Evolutionary conservation across 441 rosid genomes (phyloP).

Genomic region (Croton laevigatus): DNA sequence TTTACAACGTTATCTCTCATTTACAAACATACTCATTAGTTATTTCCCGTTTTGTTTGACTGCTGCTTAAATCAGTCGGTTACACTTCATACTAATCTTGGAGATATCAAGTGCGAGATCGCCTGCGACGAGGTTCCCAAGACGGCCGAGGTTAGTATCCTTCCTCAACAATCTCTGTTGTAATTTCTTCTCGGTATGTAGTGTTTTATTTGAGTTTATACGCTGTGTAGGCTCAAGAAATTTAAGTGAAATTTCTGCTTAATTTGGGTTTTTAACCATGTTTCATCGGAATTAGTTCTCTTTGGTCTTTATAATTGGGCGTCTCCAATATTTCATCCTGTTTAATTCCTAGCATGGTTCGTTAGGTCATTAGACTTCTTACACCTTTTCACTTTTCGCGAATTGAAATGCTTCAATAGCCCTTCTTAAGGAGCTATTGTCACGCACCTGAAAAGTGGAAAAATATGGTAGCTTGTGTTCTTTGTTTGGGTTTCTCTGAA

Average conservation of each 20-base stretch:
- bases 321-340: background rate
- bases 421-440: no score
- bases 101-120: conserved; percentile 96
- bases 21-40: background rate
- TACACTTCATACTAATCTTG: conserved; percentile 92
- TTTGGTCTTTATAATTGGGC: background rate
- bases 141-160: conserved; percentile 68
- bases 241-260: background rate
- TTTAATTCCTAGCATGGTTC: background rate
- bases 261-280: background rate
- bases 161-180: background rate
- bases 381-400: no score
- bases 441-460: no score
- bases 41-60: background rate
- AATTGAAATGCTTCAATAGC: no score
- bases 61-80: conserved; percentile 56
- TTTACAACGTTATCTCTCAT: background rate
- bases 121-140: conserved; percentile 93
- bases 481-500: background rate
- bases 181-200: background rate
- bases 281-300: background rate
- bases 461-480: background rate
- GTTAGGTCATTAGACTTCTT: background rate
- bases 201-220: background rate
- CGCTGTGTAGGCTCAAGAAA: background rate